Percentiles rank a stretch among this genome's conserved stretches.
phyloP scores from a whole-genome alignment of 164 flowering plant species.

The Umbilicus rupestris region DNA sequence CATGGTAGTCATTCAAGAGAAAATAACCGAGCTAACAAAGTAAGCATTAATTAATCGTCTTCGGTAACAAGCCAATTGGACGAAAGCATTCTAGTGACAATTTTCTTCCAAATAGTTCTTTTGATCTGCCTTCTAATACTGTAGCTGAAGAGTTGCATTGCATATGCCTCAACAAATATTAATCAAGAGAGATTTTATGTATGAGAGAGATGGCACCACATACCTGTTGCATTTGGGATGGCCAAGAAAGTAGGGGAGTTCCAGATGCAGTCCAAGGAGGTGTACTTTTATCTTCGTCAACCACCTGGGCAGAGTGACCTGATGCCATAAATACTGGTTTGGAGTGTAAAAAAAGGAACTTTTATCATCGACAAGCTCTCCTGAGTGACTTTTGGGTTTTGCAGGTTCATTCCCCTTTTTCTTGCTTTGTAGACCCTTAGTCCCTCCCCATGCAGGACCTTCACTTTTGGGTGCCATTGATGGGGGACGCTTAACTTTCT shows the following conservation, averaged over 20 bases:
- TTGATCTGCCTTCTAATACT: too few species aligned
- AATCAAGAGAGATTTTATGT: too few species aligned
- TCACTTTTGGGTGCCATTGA: conserved; percentile 53
- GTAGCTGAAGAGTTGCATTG: too few species aligned
- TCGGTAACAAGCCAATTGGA: neutral
- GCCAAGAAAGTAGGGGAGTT: conserved; percentile 72
- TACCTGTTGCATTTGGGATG: conserved; percentile 97
- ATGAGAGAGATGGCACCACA: too few species aligned
- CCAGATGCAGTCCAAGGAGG: conserved; percentile 89
- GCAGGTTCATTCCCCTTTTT: conserved; percentile 18
- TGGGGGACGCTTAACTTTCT: conserved; percentile 29
- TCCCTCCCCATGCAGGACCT: conserved; percentile 99
- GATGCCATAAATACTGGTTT: conserved; percentile 57
- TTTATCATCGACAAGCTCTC: conserved; percentile 28
- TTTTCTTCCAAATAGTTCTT: too few species aligned
- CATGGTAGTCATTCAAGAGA: neutral
- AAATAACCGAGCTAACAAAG: too few species aligned
- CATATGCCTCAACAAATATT: too few species aligned
- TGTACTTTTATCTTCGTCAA: conserved; percentile 66
- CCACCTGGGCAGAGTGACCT: conserved; percentile 18
- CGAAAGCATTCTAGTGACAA: neutral
- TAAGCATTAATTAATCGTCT: neutral
- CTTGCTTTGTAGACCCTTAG: conserved; percentile 56
- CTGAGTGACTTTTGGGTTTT: conserved; percentile 28
- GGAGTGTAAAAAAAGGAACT: conserved; percentile 8